Conservation (phyloP, 1,284 basidiomycete species). For the Kwoniella shivajii region DNA sequence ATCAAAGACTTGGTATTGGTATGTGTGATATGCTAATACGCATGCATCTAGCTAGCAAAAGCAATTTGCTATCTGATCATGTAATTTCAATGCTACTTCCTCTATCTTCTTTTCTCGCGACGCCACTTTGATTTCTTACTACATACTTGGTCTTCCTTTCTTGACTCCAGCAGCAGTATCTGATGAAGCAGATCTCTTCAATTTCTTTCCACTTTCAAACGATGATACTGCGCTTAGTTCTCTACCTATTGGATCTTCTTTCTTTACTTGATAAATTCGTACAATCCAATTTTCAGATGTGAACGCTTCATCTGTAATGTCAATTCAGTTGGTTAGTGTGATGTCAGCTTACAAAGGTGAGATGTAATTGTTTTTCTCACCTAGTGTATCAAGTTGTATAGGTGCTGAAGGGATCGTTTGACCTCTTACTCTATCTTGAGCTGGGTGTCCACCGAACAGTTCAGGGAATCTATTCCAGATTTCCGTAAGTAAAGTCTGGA, state of each 20-base stretch:
- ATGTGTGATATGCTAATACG: too few relatives aligned
- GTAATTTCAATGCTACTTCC: not conserved
- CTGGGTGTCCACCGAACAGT: conserved; percentile 74
- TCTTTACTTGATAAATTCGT: conserved; percentile 94
- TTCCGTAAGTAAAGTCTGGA: not conserved
- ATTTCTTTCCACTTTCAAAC: conserved; percentile 83
- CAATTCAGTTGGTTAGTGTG: conserved; percentile 18
- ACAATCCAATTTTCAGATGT: conserved; percentile 99
- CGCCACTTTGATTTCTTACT: not conserved
- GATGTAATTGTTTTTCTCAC: conserved; percentile 56
- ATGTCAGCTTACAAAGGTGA: not conserved
- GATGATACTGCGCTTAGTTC: conserved; percentile 82
- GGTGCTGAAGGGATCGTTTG: conserved; percentile 74
- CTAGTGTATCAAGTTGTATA: conserved; percentile 83
- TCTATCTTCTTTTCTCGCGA: not conserved
- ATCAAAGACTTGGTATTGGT: too few relatives aligned
- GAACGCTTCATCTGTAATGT: conserved; percentile 78
- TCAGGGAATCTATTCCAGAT: conserved; percentile 73
- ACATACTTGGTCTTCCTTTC: conserved; percentile 29
- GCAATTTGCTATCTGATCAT: not conserved
- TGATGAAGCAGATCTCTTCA: conserved; percentile 58
- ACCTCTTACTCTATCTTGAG: conserved; percentile 78
- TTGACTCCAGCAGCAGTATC: conserved; percentile 17
- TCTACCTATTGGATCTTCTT: conserved; percentile 87
- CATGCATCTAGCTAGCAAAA: too few relatives aligned